Conservation (phyloP, 768 basidiomycete genomes). For the Omphalotus guepiniiformis region DNA sequence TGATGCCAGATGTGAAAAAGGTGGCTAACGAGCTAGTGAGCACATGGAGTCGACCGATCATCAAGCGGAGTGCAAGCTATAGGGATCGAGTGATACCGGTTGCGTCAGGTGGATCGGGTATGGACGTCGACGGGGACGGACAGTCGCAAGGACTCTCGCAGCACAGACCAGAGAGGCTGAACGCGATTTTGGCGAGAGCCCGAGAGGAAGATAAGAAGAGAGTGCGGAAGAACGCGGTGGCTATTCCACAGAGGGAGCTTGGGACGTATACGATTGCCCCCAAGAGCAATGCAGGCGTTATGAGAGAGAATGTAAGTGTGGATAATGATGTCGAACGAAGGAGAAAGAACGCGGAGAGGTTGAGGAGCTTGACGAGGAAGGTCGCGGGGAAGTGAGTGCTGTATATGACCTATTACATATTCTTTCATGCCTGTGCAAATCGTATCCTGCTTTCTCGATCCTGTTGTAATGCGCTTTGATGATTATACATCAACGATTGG, state of each 20-base stretch:
- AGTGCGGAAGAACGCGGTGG: slow-evolving; percentile 74
- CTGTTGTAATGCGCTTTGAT: too few species aligned
- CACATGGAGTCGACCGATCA: slow-evolving; percentile 86
- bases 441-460: too few species aligned
- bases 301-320: slow-evolving; percentile 53
- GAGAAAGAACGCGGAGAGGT: slow-evolving; percentile 68
- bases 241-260: slow-evolving; percentile 73
- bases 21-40: slow-evolving; percentile 82
- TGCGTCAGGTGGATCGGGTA: slow-evolving; percentile 37
- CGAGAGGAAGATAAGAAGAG: slow-evolving; percentile 65
- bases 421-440: too few species aligned
- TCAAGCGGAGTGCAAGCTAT: slow-evolving; percentile 83
- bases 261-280: slow-evolving; percentile 83
- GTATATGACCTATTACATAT: too few species aligned
- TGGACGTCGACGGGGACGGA: slow-evolving; percentile 24
- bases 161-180: slow-evolving; percentile 51
- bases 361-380: slow-evolving; percentile 59
- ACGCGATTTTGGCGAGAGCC: slow-evolving; percentile 64
- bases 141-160: not conserved
- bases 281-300: slow-evolving; percentile 46
- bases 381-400: slow-evolving; percentile 25
- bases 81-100: slow-evolving; percentile 67
- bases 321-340: slow-evolving; percentile 72
- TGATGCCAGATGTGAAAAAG: slow-evolving; percentile 75
- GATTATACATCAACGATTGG: too few species aligned